Percentiles rank a stretch among this genome's conserved stretches.
phyloP scores from a whole-genome alignment of 148 eudicot genomes.

The Silene uniflora region DNA sequence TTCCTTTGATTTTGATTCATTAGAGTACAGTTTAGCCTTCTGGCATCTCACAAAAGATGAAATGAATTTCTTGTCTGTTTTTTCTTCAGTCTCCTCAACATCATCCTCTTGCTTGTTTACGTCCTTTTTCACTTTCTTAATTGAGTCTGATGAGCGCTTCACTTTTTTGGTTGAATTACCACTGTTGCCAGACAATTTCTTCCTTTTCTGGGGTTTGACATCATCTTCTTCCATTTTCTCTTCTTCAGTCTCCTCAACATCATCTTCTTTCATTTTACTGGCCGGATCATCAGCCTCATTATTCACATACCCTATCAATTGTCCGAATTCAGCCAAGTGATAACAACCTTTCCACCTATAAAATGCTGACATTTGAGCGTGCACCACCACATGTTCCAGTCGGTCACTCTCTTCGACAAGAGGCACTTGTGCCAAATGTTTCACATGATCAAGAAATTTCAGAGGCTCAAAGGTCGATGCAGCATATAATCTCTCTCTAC shows the following conservation, averaged over 20 bases:
- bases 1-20: slow-evolving; percentile 23
- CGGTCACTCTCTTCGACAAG: slow-evolving; percentile 28
- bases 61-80: slow-evolving; percentile 14
- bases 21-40: slow-evolving; percentile 22
- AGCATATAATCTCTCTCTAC: slow-evolving; percentile 42
- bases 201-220: slow-evolving; percentile 38
- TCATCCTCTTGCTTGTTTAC: slow-evolving; percentile 18
- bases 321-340: slow-evolving; percentile 40
- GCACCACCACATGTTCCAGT: slow-evolving; percentile 39
- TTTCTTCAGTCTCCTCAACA: slow-evolving; percentile 18
- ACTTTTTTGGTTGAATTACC: slow-evolving; percentile 28
- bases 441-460: slow-evolving; percentile 40
- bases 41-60: slow-evolving; percentile 31
- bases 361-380: slow-evolving; percentile 56
- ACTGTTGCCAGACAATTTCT: slow-evolving; percentile 25
- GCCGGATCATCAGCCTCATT: slow-evolving; percentile 29
- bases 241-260: too few species aligned
- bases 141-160: slow-evolving; percentile 33
- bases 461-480: slow-evolving; percentile 44
- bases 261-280: slow-evolving; percentile 18
- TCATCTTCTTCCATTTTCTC: slow-evolving; percentile 24
- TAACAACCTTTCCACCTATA: slow-evolving; percentile 61
- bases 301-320: slow-evolving; percentile 31
- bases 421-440: slow-evolving; percentile 42
- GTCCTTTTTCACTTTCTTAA: slow-evolving; percentile 22